Evolutionary conservation across 495 filamentous ascomycete species (phyloP).

Genomic region (Neurospora sp.): DNA sequence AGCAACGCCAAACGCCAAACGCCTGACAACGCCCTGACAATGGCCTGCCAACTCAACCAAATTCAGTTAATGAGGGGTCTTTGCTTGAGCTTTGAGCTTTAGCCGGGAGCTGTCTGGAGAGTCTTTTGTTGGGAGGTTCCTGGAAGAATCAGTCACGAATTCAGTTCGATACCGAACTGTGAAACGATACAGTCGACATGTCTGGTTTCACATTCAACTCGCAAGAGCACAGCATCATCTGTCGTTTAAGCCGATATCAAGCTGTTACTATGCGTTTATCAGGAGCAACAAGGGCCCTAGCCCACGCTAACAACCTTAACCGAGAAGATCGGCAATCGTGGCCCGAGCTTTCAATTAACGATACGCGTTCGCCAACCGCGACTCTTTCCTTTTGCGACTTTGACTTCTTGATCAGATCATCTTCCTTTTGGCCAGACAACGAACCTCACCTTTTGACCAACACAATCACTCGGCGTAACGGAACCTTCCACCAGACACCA

Average conservation of each 20-base stretch:
- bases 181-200: neutral
- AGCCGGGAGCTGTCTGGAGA: neutral
- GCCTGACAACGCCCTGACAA: neutral
- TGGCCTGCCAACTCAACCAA: neutral
- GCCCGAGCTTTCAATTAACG: slow-evolving; percentile 15
- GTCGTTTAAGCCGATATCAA: neutral
- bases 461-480: neutral
- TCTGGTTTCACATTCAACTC: neutral
- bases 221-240: neutral
- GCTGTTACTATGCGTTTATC: neutral
- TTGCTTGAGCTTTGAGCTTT: neutral
- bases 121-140: neutral
- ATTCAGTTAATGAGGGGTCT: neutral
- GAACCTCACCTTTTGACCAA: neutral
- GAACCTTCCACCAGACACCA: neutral
- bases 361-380: slow-evolving; percentile 7
- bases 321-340: neutral
- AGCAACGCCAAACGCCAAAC: neutral
- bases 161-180: neutral
- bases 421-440: neutral
- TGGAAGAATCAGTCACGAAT: neutral
- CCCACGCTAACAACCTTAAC: neutral
- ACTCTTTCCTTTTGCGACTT: neutral
- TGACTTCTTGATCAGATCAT: neutral
- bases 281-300: neutral